These are phyloP conservation scores for Euclidium syriacum DNA, from an alignment of 345 rosid species.

Conservation along the genomic window DNA sequence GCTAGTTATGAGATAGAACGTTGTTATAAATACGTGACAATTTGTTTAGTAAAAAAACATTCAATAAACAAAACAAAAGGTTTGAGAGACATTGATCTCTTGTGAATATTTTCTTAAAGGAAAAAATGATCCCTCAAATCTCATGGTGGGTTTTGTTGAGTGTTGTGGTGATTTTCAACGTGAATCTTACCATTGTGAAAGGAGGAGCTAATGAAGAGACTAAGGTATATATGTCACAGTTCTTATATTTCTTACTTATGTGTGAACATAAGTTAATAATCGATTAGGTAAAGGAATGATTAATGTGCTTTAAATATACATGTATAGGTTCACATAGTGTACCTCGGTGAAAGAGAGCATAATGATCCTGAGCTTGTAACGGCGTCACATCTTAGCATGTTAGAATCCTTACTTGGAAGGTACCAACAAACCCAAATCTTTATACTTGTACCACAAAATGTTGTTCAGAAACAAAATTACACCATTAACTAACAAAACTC, in stretches of 20 bases:
- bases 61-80: neutral
- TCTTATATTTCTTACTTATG: neutral
- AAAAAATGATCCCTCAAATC: neutral
- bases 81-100: neutral
- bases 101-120: neutral
- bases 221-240: neutral
- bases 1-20: neutral
- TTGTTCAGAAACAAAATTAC: neutral
- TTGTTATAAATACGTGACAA: neutral
- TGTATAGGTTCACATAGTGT: conserved; percentile 49
- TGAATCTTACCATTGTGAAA: neutral
- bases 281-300: neutral
- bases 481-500: neutral
- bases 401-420: conserved; percentile 57
- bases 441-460: neutral
- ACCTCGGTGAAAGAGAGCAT: conserved; percentile 47
- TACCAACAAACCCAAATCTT: conserved; percentile 11
- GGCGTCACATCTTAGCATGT: conserved; percentile 53
- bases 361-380: conserved; percentile 38
- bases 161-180: neutral
- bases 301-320: neutral
- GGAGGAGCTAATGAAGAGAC: conserved; percentile 9
- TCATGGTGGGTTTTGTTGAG: neutral
- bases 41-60: neutral
- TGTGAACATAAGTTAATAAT: neutral